Percentiles rank a stretch among this genome's conserved stretches.
Evolutionary conservation across 2,329 filamentous ascomycete genomes (phyloP).

Genomic region (Trichoderma brevicompactum): DNA sequence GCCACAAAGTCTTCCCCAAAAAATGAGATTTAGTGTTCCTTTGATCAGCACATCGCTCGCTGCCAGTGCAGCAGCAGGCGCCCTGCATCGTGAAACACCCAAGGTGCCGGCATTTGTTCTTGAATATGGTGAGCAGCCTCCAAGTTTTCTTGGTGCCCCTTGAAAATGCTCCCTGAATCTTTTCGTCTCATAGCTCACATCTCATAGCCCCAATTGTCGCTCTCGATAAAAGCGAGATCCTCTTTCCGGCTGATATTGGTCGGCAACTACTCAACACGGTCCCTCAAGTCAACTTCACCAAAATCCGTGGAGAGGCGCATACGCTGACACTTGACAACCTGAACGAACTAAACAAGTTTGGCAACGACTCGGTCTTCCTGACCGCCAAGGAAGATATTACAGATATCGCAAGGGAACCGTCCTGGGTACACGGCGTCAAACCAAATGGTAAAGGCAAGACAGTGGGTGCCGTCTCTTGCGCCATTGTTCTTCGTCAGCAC

Average conservation of each 20-base stretch:
- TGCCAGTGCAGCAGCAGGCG: background rate
- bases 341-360: conserved; percentile 20
- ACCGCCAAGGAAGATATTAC: conserved; percentile 6
- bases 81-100: background rate
- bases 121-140: conserved; percentile 6
- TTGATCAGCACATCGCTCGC: background rate
- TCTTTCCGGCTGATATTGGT: conserved; percentile 9
- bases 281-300: conserved; percentile 13
- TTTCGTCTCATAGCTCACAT: background rate
- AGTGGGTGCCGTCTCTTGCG: conserved; percentile 1
- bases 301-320: background rate
- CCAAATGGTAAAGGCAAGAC: conserved; percentile 12
- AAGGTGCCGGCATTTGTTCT: conserved; percentile 9
- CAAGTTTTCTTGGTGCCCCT: background rate
- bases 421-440: conserved; percentile 6
- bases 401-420: conserved; percentile 7
- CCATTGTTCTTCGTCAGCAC: background rate
- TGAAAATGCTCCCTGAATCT: background rate
- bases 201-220: conserved; percentile 10
- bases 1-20: background rate
- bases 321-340: conserved; percentile 12
- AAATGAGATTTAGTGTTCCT: background rate
- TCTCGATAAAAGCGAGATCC: background rate
- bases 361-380: conserved; percentile 7
- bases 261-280: conserved; percentile 7